Evolutionary conservation across 2,329 filamentous ascomycete genomes (phyloP).

Genomic region (Colletotrichum graminicola): DNA sequence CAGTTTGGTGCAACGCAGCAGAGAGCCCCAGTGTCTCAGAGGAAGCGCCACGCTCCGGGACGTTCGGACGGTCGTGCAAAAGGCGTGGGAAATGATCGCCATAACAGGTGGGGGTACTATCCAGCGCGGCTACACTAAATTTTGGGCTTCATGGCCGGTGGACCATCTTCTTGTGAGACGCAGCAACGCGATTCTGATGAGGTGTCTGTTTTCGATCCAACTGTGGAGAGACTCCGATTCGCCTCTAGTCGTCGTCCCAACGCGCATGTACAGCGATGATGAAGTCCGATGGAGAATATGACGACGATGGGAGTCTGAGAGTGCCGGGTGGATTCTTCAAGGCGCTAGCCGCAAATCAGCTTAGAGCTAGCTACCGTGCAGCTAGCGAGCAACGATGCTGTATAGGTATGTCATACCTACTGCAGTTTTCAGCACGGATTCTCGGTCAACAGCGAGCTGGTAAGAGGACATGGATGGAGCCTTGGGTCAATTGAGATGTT

Average conservation of each 20-base stretch:
- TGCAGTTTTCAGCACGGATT: background rate
- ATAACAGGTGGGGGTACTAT: slow-evolving; percentile 23
- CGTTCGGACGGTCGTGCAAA: slow-evolving; percentile 17
- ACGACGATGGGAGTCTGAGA: slow-evolving; percentile 21
- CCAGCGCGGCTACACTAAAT: background rate
- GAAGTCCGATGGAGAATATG: slow-evolving; percentile 9
- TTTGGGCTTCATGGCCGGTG: slow-evolving; percentile 10
- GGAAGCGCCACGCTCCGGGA: background rate
- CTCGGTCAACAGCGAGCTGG: background rate
- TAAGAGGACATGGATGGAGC: background rate
- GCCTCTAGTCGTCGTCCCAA: background rate
- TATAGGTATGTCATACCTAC: background rate
- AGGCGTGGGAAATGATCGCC: slow-evolving; percentile 24
- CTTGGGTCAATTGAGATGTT: slow-evolving; percentile 32
- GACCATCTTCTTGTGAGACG: background rate
- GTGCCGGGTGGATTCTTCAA: background rate
- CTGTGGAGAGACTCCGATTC: background rate
- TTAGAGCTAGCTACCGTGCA: slow-evolving; percentile 29
- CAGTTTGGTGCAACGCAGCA: slow-evolving; percentile 33
- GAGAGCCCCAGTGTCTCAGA: slow-evolving; percentile 18
- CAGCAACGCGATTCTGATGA: slow-evolving; percentile 15
- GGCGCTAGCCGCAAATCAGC: slow-evolving; percentile 27
- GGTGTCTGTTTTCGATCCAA: background rate
- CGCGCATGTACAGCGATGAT: slow-evolving; percentile 23
- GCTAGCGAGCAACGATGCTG: background rate